These are phyloP conservation scores for Elsinoe batatas DNA, from an alignment of 2,329 filamentous ascomycete species.

Conservation along the genomic window DNA sequence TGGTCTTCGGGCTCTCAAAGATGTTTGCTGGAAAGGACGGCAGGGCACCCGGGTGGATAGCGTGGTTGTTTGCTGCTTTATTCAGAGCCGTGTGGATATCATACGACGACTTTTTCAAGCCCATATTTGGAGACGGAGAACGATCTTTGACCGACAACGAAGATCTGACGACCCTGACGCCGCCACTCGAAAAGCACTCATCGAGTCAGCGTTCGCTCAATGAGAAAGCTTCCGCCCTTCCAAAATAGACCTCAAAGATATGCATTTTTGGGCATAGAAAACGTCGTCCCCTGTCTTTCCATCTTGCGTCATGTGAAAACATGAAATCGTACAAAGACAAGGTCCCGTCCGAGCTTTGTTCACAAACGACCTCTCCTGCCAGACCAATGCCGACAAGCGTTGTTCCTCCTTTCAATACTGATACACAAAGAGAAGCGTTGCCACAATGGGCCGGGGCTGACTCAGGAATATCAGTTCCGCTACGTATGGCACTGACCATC, in stretches of 20 bases:
- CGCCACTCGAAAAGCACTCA: not conserved
- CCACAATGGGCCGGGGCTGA: not conserved
- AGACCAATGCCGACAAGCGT: not conserved
- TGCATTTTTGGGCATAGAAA: no score
- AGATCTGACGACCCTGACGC: not conserved
- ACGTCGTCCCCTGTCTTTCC: no score
- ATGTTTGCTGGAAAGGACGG: constrained; percentile 57
- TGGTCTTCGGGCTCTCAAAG: constrained; percentile 41
- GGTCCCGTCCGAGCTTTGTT: not conserved
- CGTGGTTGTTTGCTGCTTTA: constrained; percentile 39
- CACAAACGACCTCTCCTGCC: no score
- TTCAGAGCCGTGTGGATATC: constrained; percentile 52
- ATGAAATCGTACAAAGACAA: not conserved
- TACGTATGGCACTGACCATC: not conserved
- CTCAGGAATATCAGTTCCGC: not conserved
- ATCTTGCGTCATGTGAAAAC: no score
- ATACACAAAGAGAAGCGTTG: not conserved
- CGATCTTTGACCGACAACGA: constrained; percentile 37
- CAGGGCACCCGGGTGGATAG: constrained; percentile 58
- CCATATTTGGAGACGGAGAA: constrained; percentile 79
- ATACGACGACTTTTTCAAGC: constrained; percentile 56
- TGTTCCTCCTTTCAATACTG: not conserved
- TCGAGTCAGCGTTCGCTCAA: not conserved
- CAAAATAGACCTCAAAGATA: not conserved
- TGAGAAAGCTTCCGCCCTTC: not conserved